These are phyloP conservation scores for Naganishia randhawae DNA, from an alignment of 768 basidiomycete species.

Conservation along the genomic window DNA sequence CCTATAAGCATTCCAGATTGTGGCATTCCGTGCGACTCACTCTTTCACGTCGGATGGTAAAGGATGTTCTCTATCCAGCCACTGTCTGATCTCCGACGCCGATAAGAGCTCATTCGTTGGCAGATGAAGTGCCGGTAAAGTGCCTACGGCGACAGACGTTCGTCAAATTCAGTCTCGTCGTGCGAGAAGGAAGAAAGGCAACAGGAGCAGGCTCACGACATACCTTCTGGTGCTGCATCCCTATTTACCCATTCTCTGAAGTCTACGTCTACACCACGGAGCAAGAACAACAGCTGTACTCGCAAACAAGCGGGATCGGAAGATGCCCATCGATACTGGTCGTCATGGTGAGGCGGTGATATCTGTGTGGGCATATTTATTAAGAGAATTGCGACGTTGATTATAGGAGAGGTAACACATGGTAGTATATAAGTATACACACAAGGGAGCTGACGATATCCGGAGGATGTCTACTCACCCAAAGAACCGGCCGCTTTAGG, in stretches of 20 bases:
- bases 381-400: too few relatives aligned
- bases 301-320: constrained; percentile 23
- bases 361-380: too few relatives aligned
- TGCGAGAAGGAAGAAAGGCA: too few relatives aligned
- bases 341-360: constrained; percentile 15
- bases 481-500: constrained; percentile 10
- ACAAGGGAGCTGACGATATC: background rate
- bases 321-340: constrained; percentile 23
- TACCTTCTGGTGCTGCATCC: constrained; percentile 27
- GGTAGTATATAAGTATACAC: background rate
- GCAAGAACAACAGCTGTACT: constrained; percentile 26
- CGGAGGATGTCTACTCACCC: constrained; percentile 13
- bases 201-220: too few relatives aligned
- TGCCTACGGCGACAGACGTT: background rate
- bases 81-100: constrained; percentile 24
- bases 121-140: constrained; percentile 25
- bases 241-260: constrained; percentile 27
- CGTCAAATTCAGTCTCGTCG: too few relatives aligned
- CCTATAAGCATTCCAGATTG: background rate
- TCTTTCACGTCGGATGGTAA: constrained; percentile 17
- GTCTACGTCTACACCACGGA: constrained; percentile 16
- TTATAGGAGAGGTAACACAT: background rate
- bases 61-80: constrained; percentile 28
- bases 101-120: constrained; percentile 7
- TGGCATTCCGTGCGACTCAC: too few relatives aligned